Evolutionary conservation across 2,329 filamentous ascomycete genomes (phyloP).

Genomic region (Teratosphaeria nubilosa): DNA sequence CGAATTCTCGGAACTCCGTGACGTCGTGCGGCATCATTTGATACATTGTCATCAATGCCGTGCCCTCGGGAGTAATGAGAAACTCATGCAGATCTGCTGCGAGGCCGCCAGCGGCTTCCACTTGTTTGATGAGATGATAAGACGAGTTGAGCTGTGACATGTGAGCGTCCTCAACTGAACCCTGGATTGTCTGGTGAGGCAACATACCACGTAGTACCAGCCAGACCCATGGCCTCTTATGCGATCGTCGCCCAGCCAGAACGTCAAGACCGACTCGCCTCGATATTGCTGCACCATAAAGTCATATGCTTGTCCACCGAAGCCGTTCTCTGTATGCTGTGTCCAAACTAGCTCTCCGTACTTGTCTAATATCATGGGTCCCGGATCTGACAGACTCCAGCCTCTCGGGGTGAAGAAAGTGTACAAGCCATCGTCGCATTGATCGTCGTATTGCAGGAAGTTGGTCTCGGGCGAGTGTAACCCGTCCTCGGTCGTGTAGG

Average conservation of each 20-base stretch:
- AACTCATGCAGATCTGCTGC: conserved; percentile 36
- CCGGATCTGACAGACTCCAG: conserved; percentile 19
- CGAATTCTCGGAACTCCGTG: conserved; percentile 12
- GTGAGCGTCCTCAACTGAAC: conserved; percentile 3
- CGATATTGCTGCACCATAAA: conserved; percentile 26
- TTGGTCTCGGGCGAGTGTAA: conserved; percentile 18
- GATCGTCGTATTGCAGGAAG: conserved; percentile 17
- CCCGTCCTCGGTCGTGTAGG: conserved; percentile 13
- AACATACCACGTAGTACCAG: conserved; percentile 24
- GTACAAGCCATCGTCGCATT: conserved; percentile 19
- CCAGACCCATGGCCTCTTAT: conserved; percentile 26
- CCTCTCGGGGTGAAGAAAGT: conserved; percentile 26
- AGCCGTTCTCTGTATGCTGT: conserved; percentile 22
- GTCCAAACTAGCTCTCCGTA: conserved; percentile 23
- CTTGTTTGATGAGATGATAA: conserved; percentile 31
- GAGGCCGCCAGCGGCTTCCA: conserved; percentile 28
- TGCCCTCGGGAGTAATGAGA: conserved; percentile 31
- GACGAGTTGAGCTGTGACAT: conserved; percentile 22
- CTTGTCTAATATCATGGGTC: conserved; percentile 24
- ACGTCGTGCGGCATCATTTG: conserved; percentile 18
- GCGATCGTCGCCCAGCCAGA: conserved; percentile 30
- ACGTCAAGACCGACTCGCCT: conserved; percentile 28
- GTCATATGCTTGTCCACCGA: conserved; percentile 26
- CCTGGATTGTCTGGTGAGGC: neutral
- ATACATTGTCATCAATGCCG: conserved; percentile 36